Base-by-base conservation (phyloP, 1,284 basidiomycete genomes). In the Coniferiporia weirii region DNA sequence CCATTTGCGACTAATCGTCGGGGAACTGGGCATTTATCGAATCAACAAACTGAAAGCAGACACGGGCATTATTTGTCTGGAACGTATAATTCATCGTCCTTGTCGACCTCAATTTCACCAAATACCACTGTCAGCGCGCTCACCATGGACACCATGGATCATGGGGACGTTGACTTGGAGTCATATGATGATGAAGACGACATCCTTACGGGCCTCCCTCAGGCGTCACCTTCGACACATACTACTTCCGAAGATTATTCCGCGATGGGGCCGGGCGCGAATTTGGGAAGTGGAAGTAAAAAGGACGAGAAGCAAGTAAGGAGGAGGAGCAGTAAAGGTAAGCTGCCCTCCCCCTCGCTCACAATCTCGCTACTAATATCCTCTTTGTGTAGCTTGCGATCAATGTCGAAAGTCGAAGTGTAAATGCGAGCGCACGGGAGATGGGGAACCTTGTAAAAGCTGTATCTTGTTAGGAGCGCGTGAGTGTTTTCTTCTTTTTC, bases 291-390 rank as follows among this genome's bases (percentile, higher is more conserved):
- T 22, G 36, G 27, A 19, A 47, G 40, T 27, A 68, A 68, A 44
- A 65, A 71, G 49, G 65, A 71, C 5, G 83, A 83, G 54, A 82
- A 82, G 67, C 68, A 79, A 59, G 71, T 89, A 52, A 75, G 86
- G 54, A 75, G 85, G 58, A 69, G 82, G 59, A 83, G 87, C 66
- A 88, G 85, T 69, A 90, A 89, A 80, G 84, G 85, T 80, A 63
- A 34, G 72, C 71, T 19, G 35, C 27, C 27, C 27, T 27, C 27
- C 27, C 5, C 3, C 27, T 5, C 27, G 27, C 27, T 27, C 27
- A 27, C 27, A 27, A 27, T 27, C 27, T 27, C 27, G 27, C 27
- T 27, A 27, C 27, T 27, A 27, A 27, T 5, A 27, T 5, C 27
- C 3, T 40, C 34, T 34, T 51, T 8, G 45, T 27, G 3, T 22